Evolutionary conservation across 129 eudicot genomes (phyloP), one percentile per base, ranked within the genome.

Genomic region (Chrysanthemum seticuspe): DNA sequence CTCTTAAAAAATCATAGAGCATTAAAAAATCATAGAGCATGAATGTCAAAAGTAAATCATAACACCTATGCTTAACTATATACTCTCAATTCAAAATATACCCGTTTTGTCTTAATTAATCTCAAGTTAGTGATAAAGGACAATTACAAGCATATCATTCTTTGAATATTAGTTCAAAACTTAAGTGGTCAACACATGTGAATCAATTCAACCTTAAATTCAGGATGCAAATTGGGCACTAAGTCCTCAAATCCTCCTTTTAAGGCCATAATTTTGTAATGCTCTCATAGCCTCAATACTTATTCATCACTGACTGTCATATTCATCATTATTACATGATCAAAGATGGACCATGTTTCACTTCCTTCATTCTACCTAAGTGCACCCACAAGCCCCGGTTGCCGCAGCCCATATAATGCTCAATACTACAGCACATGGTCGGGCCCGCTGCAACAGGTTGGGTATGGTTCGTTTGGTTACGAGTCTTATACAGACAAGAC

Each of bases 321-420:
- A 52, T 31, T 72, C 44, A 9, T 63, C 72, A 74, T 49, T 45
- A 21, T 65, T 34, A 11, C n/a, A 40, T 44, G 44, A 72, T 8
- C 68, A 65, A 61, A 65, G 76, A 85, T 86, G 88, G 82, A 79
- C 36, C 31, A 49, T 10, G 36, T 54, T 27, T 60, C 88, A 61
- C 81, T 80, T 73, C 83, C 76, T 79, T 82, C 88, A 54, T 77
- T 80, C 64, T 84, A 84, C 78, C 76, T 82, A 59, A 88, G 83
- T 74, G 89, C 86, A 74, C 91, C 89, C 50, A 79, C 80, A 10
- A 85, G 87, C 71, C 91, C 91, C 1, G 62, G 55, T 6, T 57
- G 36, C 10, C 66, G 52, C 27, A 82, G 59, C 66, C 73, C 52
- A n/a, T 60, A 79, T 45, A 76, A 77, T 65, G 70, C 25, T 56